Percentiles rank a stretch among this genome's conserved stretches.
phyloP scores from a whole-genome alignment of 2,329 filamentous ascomycete genomes.

The Cladosporium sp. region DNA sequence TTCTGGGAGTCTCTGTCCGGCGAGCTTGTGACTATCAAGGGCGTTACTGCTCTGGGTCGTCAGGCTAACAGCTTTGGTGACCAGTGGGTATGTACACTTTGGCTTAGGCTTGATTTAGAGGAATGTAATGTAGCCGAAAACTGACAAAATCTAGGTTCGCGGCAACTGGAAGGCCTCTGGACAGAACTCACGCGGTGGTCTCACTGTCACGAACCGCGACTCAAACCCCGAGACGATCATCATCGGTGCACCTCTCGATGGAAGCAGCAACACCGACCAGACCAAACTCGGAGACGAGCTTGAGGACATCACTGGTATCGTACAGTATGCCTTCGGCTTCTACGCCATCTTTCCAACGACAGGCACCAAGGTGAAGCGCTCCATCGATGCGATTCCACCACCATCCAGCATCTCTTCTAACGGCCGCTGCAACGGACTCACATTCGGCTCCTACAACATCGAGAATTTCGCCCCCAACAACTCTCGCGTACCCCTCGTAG shows the following conservation, averaged over 20 bases:
- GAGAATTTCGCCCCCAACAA: slow-evolving; percentile 62
- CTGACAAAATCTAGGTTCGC: slow-evolving; percentile 54
- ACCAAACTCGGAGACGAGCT: slow-evolving; percentile 63
- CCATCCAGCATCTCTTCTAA: slow-evolving; percentile 52
- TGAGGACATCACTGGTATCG: slow-evolving; percentile 64
- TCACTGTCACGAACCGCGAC: slow-evolving; percentile 61
- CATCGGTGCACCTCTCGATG: slow-evolving; percentile 63
- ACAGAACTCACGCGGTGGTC: slow-evolving; percentile 57
- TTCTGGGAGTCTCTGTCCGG: slow-evolving; percentile 69
- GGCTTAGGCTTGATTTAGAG: not conserved
- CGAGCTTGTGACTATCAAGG: slow-evolving; percentile 61
- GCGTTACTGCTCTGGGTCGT: slow-evolving; percentile 11
- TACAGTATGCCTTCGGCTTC: slow-evolving; percentile 63
- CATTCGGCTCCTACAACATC: slow-evolving; percentile 43
- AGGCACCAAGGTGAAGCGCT: slow-evolving; percentile 46
- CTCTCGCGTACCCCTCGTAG: slow-evolving; percentile 54
- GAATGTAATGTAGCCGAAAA: not conserved
- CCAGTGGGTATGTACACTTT: slow-evolving; percentile 9
- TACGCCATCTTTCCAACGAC: slow-evolving; percentile 65
- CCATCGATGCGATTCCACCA: slow-evolving; percentile 38
- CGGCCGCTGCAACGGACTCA: slow-evolving; percentile 57
- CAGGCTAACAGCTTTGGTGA: slow-evolving; percentile 60
- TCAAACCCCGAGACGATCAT: slow-evolving; percentile 67
- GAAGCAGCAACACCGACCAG: slow-evolving; percentile 54
- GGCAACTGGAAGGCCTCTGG: slow-evolving; percentile 63